Base-by-base conservation (phyloP, 2,329 filamentous ascomycete genomes). In the Penicillium palitans region DNA sequence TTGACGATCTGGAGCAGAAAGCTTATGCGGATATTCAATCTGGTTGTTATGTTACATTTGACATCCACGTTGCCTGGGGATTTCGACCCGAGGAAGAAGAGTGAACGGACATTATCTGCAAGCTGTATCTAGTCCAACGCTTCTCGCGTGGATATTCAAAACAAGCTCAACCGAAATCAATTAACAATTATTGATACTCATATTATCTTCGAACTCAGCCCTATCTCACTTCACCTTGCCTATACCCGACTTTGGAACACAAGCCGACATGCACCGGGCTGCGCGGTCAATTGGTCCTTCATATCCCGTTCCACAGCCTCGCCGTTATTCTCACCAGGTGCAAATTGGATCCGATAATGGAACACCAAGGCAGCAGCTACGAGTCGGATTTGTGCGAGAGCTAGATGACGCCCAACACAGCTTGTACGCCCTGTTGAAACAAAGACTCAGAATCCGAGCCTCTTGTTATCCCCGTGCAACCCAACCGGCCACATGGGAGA, bases 41-140 rank as follows among this genome's bases (percentile, higher is more conserved):
- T 8, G 58, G 59, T 10, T 60, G 59, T 42, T 57, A 61, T 35
- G 41, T 57, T 8, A 57, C 52, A 8, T 61, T 47, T 44, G 58
- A 61, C 21, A 54, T 60, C 25, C 54, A 62, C 42, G 29, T 56
- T 52, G 47, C 39, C 27, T 56, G 54, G 54, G 54, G 54, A 21
- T 56, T 52, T 10, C 27, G 29, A 2, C 47, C 54, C 0, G 6
- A 33, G 15, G 7, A 24, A 15, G 6, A 25, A 44, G 4, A 13
- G 1, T 4, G 15, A 52, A 21, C 9, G n/a, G 13, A 15, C 0
- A 5, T 37, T 8, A 0, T 37, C 19, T n/a, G 9, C 31, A 37
- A 12, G 4, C 8, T 25, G 13, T 49, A 12, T 37, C 46, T 49
- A 49, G 15, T 7, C 5, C 15, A 25, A 37, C 15, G 4, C 9